Evolutionary conservation across 2,329 filamentous ascomycete genomes (phyloP), one percentile per base, ranked within the genome.

Genomic region (Colletotrichum sublineola): DNA sequence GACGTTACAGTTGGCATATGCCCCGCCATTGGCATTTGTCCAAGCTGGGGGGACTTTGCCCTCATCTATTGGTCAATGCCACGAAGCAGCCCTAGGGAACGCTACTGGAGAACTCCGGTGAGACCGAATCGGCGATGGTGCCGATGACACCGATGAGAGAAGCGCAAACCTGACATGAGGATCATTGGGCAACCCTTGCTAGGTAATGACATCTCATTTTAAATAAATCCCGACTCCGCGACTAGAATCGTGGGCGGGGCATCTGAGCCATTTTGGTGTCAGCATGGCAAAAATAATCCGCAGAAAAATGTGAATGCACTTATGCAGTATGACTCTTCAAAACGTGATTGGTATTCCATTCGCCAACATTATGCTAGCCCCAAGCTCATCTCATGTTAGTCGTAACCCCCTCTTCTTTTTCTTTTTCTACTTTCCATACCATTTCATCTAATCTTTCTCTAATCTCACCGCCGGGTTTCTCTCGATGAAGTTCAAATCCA

Each of bases 401-500:
- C 71, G 44, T 73, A 29, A 63, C 67, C 52, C 67, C n/a, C 12
- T 46, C 12, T n/a, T 46, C 8, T 46, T 44, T 18, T 8, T 20
- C 44, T 44, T 56, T 42, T 42, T 52, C 38, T 31, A 14, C 44
- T 62, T 62, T 24, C 62, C 57, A 61, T 64, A 46, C 66, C 38
- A 33, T 38, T 31, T 33, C 48, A n/a, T 65, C 79, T 90, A 96
- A 77, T 94, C 89, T 86, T 95, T 96, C 78, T 97, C 94, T 80
- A 98, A 86, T 82, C 96, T 89, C 73, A 98, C 95, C 29, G 96
- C 96, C 14, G 96, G 92, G 83, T 97, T 98, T 76, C 88, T 91
- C 86, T 97, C 92, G 77, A 99, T 95, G 85, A 98, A 98, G 79
- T 91, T 91, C 80, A 98, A 84, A 84, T 98, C 95, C 53, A 98